A percentile compares a stretch with the other conserved stretches of the same genome.
These are phyloP conservation scores for Punica granatum DNA, from an alignment of 345 rosid species.

Conservation along the genomic window DNA sequence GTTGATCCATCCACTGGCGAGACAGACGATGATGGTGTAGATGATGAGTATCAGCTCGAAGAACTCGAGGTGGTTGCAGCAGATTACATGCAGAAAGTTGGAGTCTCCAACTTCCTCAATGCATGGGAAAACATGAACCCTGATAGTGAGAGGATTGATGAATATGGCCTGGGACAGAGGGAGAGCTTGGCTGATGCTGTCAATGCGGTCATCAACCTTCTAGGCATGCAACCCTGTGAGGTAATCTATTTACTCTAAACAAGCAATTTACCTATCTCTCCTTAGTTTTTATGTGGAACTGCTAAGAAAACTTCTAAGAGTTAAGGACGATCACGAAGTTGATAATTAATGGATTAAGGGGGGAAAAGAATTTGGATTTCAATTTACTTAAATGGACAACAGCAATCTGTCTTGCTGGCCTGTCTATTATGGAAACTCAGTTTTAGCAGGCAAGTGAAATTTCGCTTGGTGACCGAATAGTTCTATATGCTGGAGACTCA, in stretches of 20 bases:
- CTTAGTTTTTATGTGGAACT: background rate
- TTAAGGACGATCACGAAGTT: background rate
- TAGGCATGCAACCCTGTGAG: conserved; percentile 99
- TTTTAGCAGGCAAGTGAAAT: too few species aligned
- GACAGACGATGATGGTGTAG: conserved; percentile 92
- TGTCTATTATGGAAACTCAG: too few species aligned
- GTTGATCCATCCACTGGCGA: conserved; percentile 90
- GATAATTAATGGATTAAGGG: background rate
- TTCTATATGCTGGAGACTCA: too few species aligned
- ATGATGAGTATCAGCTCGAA: conserved; percentile 96
- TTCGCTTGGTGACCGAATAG: too few species aligned
- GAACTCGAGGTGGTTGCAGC: conserved; percentile 92
- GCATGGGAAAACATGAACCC: conserved; percentile 91
- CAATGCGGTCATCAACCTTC: conserved; percentile 79
- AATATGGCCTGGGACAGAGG: conserved; percentile 94
- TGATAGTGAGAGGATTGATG: conserved; percentile 81
- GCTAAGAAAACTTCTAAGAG: background rate
- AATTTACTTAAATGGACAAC: background rate
- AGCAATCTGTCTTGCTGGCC: background rate
- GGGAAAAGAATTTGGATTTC: background rate
- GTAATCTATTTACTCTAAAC: conserved; percentile 18
- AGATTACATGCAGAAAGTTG: conserved; percentile 81
- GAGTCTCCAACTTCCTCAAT: conserved; percentile 87
- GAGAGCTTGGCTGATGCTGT: conserved; percentile 84
- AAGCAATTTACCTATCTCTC: background rate